Conservation (phyloP, 1,139 yeast species). For the Magnusiomyces tetraspermus region DNA sequence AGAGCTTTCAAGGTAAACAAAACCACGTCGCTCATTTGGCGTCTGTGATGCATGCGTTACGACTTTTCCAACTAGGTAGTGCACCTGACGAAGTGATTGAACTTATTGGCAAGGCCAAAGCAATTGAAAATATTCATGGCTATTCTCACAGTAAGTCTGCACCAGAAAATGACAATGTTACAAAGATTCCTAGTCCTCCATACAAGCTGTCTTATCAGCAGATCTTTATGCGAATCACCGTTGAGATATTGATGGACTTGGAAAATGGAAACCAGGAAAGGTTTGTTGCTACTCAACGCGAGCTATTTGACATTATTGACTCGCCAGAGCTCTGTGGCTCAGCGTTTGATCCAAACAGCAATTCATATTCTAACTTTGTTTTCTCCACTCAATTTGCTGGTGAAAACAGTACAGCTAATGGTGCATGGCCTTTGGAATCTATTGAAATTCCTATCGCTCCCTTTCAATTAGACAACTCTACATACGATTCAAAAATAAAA, state of each 20-base stretch:
- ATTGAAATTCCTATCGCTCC: conserved; percentile 1
- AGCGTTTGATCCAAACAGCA: not conserved
- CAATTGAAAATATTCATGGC: conserved; percentile 4
- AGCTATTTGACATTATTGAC: conserved; percentile 1
- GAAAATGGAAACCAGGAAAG: not conserved
- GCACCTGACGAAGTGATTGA: not conserved
- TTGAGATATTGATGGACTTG: conserved; percentile 5
- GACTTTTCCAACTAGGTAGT: conserved; percentile 8
- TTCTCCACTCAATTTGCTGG: not conserved
- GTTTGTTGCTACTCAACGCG: not conserved
- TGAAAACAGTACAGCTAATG: not conserved
- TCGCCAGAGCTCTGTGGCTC: not conserved
- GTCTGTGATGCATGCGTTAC: conserved; percentile 10
- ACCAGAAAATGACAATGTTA: not conserved
- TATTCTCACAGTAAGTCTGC: not conserved
- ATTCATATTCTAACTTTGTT: not conserved
- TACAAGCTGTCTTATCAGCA: conserved; percentile 3
- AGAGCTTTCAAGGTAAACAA: conserved; percentile 7
- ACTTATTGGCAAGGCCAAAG: conserved; percentile 3
- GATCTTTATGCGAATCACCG: conserved; percentile 8
- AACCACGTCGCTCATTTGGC: conserved; percentile 11
- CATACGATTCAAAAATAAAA: not conserved
- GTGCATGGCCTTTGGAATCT: conserved; percentile 1
- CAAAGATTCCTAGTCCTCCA: not conserved
- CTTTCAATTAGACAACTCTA: not conserved